Evolutionary conservation across 768 basidiomycete genomes (phyloP).

Genomic region (Arthromyces matolae): DNA sequence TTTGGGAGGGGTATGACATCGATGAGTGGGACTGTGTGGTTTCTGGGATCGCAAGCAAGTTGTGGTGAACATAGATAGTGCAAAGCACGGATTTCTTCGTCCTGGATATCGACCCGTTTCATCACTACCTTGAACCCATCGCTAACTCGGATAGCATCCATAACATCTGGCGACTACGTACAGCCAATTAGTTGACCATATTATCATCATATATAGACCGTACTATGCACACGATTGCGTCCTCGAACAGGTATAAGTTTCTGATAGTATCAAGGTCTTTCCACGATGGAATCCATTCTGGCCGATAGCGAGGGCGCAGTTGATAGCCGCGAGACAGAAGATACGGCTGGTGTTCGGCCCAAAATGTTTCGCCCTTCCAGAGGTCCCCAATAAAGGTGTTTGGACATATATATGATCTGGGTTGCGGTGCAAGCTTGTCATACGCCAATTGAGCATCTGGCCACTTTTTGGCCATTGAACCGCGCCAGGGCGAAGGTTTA

Average conservation of each 20-base stretch:
- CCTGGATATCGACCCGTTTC: slow-evolving; percentile 1
- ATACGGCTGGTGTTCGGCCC: background rate
- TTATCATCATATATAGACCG: too few relatives aligned
- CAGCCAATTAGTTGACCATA: too few relatives aligned
- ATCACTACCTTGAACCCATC: slow-evolving; percentile 10
- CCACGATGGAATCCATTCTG: slow-evolving; percentile 6
- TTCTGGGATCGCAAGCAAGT: slow-evolving; percentile 6
- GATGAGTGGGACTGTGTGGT: slow-evolving; percentile 14
- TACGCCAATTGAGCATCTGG: too few relatives aligned
- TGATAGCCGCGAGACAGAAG: slow-evolving; percentile 4
- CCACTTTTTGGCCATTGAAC: too few relatives aligned
- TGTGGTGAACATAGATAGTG: slow-evolving; percentile 6
- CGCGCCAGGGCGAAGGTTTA: too few relatives aligned
- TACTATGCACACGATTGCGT: background rate
- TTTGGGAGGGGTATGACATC: slow-evolving; percentile 8
- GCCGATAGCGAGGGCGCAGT: slow-evolving; percentile 4
- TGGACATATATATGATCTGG: too few relatives aligned
- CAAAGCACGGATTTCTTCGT: background rate
- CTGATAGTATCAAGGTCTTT: background rate
- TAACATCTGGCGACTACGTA: background rate
- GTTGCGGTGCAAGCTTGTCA: too few relatives aligned
- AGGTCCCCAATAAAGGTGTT: background rate
- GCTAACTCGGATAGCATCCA: slow-evolving; percentile 3
- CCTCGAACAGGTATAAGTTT: background rate
- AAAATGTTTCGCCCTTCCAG: background rate